Conservation (phyloP, 441 rosid species). For the Bruguiera hainesii region DNA sequence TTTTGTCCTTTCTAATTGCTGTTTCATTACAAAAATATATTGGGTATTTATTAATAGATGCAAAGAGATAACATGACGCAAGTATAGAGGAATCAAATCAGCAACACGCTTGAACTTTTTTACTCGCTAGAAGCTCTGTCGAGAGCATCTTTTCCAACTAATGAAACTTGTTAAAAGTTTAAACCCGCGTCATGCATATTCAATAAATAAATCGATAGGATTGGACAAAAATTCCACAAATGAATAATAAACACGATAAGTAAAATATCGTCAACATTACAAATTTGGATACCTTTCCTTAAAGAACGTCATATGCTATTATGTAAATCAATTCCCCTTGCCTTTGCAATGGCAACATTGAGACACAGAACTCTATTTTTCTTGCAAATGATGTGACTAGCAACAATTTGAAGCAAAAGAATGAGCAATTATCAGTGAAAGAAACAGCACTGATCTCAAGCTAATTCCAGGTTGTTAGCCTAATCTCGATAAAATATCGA, state of each 20-base stretch:
- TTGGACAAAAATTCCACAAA: not conserved
- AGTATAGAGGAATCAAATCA: conserved; percentile 49
- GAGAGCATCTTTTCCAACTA: conserved; percentile 45
- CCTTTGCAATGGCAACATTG: conserved; percentile 37
- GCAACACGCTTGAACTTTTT: conserved; percentile 50
- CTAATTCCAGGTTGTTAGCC: too few relatives aligned
- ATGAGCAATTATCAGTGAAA: not conserved
- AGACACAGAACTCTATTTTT: not conserved
- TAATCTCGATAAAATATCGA: too few relatives aligned
- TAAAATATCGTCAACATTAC: not conserved
- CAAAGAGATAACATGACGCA: conserved; percentile 40
- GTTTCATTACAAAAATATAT: too few relatives aligned
- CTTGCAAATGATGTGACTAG: too few relatives aligned
- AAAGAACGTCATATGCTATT: conserved; percentile 67
- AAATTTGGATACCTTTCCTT: conserved; percentile 54
- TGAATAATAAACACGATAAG: not conserved
- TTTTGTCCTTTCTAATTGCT: too few relatives aligned
- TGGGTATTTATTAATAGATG: not conserved
- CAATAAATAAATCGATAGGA: not conserved
- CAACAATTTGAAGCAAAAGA: not conserved
- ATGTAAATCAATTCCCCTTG: conserved; percentile 71
- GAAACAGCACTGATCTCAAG: too few relatives aligned
- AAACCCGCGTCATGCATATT: not conserved
- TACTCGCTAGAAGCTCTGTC: conserved; percentile 58
- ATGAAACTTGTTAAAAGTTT: conserved; percentile 43